A percentile compares a stretch with the other conserved stretches of the same genome.
Evolutionary conservation across 2,329 filamentous ascomycete species (phyloP).

Genomic region (Diaporthe aspalathi): DNA sequence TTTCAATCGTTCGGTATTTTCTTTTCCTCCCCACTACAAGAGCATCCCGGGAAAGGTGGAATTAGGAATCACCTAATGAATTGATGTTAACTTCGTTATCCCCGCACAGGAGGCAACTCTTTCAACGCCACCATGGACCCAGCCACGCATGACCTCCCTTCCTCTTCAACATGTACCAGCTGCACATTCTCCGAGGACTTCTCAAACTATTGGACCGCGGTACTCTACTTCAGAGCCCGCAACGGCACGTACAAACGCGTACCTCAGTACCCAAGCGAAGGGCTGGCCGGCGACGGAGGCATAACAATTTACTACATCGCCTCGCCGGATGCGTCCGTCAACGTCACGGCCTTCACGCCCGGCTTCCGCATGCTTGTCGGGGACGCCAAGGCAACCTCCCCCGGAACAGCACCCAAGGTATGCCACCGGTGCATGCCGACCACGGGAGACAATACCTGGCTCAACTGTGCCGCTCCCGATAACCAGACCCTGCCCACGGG

Average conservation of each 20-base stretch:
- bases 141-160: slow-evolving; percentile 6
- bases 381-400: slow-evolving; percentile 47
- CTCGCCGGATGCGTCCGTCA: slow-evolving; percentile 8
- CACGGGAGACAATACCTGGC: slow-evolving; percentile 47
- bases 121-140: slow-evolving; percentile 54
- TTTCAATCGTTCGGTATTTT: background rate
- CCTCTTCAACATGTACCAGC: slow-evolving; percentile 49
- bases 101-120: slow-evolving; percentile 43
- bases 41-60: background rate
- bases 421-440: slow-evolving; percentile 52
- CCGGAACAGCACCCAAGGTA: slow-evolving; percentile 42
- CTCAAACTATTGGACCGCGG: slow-evolving; percentile 36
- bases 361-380: slow-evolving; percentile 58
- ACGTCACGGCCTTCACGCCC: slow-evolving; percentile 53
- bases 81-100: background rate
- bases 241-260: slow-evolving; percentile 35
- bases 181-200: slow-evolving; percentile 36
- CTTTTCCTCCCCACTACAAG: background rate
- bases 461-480: slow-evolving; percentile 49
- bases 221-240: slow-evolving; percentile 32
- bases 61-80: background rate
- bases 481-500: slow-evolving; percentile 50
- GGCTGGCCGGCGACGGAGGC: slow-evolving; percentile 58
- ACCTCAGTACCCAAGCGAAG: slow-evolving; percentile 29
- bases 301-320: slow-evolving; percentile 53